Base-by-base conservation (phyloP, 768 basidiomycete species). In the Austroboletus festivus region DNA sequence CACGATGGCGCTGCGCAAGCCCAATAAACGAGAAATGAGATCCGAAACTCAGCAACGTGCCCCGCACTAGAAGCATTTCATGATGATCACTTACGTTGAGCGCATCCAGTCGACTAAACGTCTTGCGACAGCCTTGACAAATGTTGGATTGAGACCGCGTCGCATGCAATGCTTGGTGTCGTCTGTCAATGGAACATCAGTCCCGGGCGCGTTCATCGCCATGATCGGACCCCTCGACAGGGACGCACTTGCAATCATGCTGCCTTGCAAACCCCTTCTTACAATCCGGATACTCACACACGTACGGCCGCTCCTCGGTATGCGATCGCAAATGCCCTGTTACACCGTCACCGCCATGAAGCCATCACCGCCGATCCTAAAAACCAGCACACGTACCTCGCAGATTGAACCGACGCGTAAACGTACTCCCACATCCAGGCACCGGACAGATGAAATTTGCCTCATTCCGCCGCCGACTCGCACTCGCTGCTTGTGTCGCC, bases 371-470 rank as follows among this genome's bases (percentile, higher is more conserved):
- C n/a, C n/a, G n/a, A n/a, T n/a, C n/a, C n/a, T n/a, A n/a, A n/a
- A n/a, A n/a, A 19, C 18, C 21, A 39, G 38, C 28, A 34, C 40
- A 67, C 67, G 44, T 53, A 89, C 89, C 90, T 79, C 86, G 73
- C 46, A 93, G 68, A 69, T 93, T 93, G 73, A 93, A 93, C 48
- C 89, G 79, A 64, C 90, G 82, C 60, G 93, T 97, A 69, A 97
- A 97, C n/a, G 93, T 95, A 68, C 90, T 93, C 38, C 91, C 92
- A 72, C 93, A 97, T 12, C 92, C 93, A 10, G 91, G 89, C 15
- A 97, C 91, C 5, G 94, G 93, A 69, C 93, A 97, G 51, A 84
- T 78, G 68, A 95, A 96, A 59, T 90, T 83, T 0, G 93, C 93
- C 64, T 93, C 90, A 62, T 93, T 94, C 59, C 91, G 78, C 42